Conservation (phyloP, 768 basidiomycete species). For the Fistulinella prunicolor region DNA sequence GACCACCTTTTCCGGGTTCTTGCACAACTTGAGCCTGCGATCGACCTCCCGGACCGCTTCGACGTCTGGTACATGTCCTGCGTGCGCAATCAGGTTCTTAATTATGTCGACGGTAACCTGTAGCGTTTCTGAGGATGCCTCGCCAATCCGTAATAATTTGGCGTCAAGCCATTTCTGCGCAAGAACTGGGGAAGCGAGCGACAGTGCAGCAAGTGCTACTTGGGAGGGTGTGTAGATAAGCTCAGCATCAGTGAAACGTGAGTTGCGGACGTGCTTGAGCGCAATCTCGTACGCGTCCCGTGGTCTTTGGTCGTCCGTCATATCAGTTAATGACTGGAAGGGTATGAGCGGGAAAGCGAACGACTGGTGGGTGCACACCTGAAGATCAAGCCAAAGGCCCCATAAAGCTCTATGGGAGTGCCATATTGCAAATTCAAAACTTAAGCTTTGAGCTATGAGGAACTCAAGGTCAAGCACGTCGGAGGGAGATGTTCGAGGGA, state of each 20-base stretch:
- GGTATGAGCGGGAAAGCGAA: slow-evolving; percentile 8
- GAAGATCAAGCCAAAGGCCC: slow-evolving; percentile 86
- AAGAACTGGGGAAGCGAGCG: slow-evolving; percentile 58
- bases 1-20: slow-evolving; percentile 93
- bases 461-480: slow-evolving; percentile 96
- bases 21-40: slow-evolving; percentile 79
- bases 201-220: slow-evolving; percentile 81
- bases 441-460: slow-evolving; percentile 89
- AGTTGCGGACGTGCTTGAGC: slow-evolving; percentile 63
- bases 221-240: slow-evolving; percentile 92
- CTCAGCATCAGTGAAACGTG: slow-evolving; percentile 88
- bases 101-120: slow-evolving; percentile 43
- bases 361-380: slow-evolving; percentile 46
- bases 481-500: slow-evolving; percentile 73
- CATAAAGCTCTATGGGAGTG: slow-evolving; percentile 85
- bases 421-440: slow-evolving; percentile 94
- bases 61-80: slow-evolving; percentile 67
- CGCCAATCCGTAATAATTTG: slow-evolving; percentile 27
- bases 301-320: slow-evolving; percentile 46
- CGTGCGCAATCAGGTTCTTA: slow-evolving; percentile 48
- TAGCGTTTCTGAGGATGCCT: slow-evolving; percentile 20
- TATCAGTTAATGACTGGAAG: slow-evolving; percentile 55
- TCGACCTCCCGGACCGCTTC: slow-evolving; percentile 89
- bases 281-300: slow-evolving; percentile 63
- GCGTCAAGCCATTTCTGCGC: slow-evolving; percentile 58